These are phyloP conservation scores for Fusarium armeniacum DNA, from an alignment of 2,329 filamentous ascomycete species.

Conservation along the genomic window DNA sequence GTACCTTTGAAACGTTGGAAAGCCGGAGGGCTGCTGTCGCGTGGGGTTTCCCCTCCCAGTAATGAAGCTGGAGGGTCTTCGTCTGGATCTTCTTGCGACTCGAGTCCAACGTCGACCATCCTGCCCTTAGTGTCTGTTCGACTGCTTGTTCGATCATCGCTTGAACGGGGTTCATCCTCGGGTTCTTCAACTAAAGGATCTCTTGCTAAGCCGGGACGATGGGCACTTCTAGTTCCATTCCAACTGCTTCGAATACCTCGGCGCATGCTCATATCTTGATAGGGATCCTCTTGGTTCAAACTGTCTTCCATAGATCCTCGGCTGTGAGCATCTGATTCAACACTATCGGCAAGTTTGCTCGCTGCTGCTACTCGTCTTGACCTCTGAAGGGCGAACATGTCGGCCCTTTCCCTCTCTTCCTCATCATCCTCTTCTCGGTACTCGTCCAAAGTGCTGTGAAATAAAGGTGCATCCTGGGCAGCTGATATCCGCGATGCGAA, in stretches of 20 bases:
- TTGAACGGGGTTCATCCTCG: slow-evolving; percentile 58
- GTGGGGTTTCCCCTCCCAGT: slow-evolving; percentile 64
- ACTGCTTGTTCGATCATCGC: slow-evolving; percentile 51
- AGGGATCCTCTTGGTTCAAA: slow-evolving; percentile 52
- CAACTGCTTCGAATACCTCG: slow-evolving; percentile 75
- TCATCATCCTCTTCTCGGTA: slow-evolving; percentile 95
- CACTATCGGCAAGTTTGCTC: slow-evolving; percentile 86
- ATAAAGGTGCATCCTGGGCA: slow-evolving; percentile 87
- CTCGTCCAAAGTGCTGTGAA: slow-evolving; percentile 91
- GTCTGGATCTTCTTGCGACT: slow-evolving; percentile 72
- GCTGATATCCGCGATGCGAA: slow-evolving; percentile 83
- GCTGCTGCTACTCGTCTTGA: slow-evolving; percentile 90
- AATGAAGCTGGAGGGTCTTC: slow-evolving; percentile 71
- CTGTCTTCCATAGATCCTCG: slow-evolving; percentile 56
- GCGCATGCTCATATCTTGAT: slow-evolving; percentile 63
- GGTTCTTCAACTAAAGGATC: slow-evolving; percentile 59
- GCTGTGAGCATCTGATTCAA: slow-evolving; percentile 76
- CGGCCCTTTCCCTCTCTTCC: slow-evolving; percentile 89
- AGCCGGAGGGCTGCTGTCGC: slow-evolving; percentile 69
- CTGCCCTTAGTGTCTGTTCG: slow-evolving; percentile 66
- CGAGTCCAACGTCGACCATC: slow-evolving; percentile 90
- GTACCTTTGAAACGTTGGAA: slow-evolving; percentile 71
- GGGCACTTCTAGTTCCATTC: slow-evolving; percentile 66
- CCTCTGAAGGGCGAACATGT: slow-evolving; percentile 90
- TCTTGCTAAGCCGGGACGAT: slow-evolving; percentile 48